Evolutionary conservation across 192 early-diverging fungal species (phyloP), one percentile per base, ranked within the genome.

Genomic region (Allomyces macrogynus): DNA sequence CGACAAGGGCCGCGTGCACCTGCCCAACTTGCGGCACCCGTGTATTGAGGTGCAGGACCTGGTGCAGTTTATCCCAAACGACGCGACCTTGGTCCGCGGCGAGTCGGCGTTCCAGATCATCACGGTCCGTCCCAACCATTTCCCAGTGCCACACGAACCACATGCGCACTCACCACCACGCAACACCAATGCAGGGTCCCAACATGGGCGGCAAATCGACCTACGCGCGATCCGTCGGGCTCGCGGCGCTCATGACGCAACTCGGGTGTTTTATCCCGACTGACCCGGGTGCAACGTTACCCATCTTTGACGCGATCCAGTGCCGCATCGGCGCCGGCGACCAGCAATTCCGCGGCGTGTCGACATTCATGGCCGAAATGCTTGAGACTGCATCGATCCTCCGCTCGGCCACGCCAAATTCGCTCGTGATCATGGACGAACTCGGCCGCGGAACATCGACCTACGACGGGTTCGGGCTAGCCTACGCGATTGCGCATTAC

Each of bases 201-300:
- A 98, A 98, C 74, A 98, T 98, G 95, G 92, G 93, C 66, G 95
- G 95, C 54, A 98, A 98, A 72, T 93, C 90, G 8, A 98, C 95
- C 0, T 98, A 92, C 71, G 95, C 95, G 66, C 80, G 94, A 12
- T 91, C 93, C 80, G 89, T 92, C 68, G 95, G 90, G 44, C 88
- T 93, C 20, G 87, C 93, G 66, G 82, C 88, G 7, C 72, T 98
- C 65, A 92, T 96, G 91, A 90, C 93, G 8, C 95, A 96, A 66
- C 79, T 87, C 40, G 95, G 93, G 1, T 92, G 88, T 63, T 96
- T 93, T 76, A 92, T 98, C 0, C 93, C 95, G 0, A 93, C 91
- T 67, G 73, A 68, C 16, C 27, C 80, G 7, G 81, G 81, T 23
- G 91, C 89, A 1, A 74, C 72, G 20, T 54, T 95, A 0, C 82